Evolutionary conservation across 768 basidiomycete species (phyloP), one percentile per base, ranked within the genome.

Genomic region (Termitomyces sp.): DNA sequence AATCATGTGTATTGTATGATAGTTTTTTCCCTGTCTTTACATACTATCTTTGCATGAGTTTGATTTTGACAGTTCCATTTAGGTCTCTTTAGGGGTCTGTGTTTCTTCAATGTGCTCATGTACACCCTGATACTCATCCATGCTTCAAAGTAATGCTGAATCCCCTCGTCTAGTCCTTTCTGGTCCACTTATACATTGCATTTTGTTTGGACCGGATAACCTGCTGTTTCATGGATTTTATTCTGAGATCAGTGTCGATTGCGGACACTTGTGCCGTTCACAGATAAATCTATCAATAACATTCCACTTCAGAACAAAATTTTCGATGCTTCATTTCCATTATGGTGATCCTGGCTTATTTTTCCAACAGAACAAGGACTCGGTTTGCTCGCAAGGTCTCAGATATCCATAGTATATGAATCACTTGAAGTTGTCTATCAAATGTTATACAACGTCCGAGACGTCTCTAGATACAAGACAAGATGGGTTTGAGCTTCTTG

Each of bases 401-500:
- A 11, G 11, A 19, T 19, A 41, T 41, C 9, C 37, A 32, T n/a
- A 38, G 37, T n/a, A 38, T 10, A 9, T 10, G 10, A 32, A 10
- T 34, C 4, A 14, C 12, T 14, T 34, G 3, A 2, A 37, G 21
- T 22, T 40, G 45, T 10, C 28, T 40, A 24, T 12, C 30, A 3
- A 15, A 45, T 24, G 19, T 41, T 30, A 10, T 17, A 9, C 9
- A 46, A 45, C 21, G 8, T 51, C 30, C 26, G 9, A 40, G n/a
- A 19, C n/a, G 9, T 5, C 35, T 37, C 35, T 37, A 37, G 56
- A 58, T 43, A 28, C 69, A 71, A 22, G 51, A 65, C 60, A 76
- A 64, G 30, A 78, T 64, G 1, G 68, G 62, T 2, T 57, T 30
- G 46, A 79, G 57, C 47, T 73, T 69, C 24, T 66, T 60, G 55